Evolutionary conservation across 306 rosid species (phyloP).

Genomic region (Chamaecrista fasciculata): DNA sequence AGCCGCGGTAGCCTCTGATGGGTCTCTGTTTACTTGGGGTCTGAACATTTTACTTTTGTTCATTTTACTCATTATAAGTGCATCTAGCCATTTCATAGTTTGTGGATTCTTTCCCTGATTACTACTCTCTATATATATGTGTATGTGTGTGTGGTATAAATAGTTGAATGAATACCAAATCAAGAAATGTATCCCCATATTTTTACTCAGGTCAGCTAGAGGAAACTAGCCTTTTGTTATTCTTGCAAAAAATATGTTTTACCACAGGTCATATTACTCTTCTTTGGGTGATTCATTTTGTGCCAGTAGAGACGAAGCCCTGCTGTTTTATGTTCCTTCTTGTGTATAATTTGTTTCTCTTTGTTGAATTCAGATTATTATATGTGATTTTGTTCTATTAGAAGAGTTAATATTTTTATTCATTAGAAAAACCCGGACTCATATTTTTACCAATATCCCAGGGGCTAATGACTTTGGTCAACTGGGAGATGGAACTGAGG

Average conservation of each 20-base stretch:
- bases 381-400: neutral
- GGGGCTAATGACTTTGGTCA: constrained; percentile 93
- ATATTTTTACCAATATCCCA: constrained; percentile 25
- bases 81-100: constrained; percentile 8
- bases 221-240: neutral
- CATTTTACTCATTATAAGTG: neutral
- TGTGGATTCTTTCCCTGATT: neutral
- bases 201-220: neutral
- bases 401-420: constrained; percentile 6
- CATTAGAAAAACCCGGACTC: constrained; percentile 10
- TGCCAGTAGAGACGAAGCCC: neutral
- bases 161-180: neutral
- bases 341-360: constrained; percentile 5
- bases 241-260: neutral
- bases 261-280: neutral
- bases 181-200: neutral
- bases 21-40: constrained; percentile 94
- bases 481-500: constrained; percentile 96
- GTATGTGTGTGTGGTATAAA: neutral
- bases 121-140: neutral
- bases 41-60: constrained; percentile 6
- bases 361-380: neutral
- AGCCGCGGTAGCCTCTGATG: constrained; percentile 86
- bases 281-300: neutral
- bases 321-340: constrained; percentile 7